phyloP scores from a whole-genome alignment of 2,329 filamentous ascomycete species.

The Fusarium stilboides region DNA sequence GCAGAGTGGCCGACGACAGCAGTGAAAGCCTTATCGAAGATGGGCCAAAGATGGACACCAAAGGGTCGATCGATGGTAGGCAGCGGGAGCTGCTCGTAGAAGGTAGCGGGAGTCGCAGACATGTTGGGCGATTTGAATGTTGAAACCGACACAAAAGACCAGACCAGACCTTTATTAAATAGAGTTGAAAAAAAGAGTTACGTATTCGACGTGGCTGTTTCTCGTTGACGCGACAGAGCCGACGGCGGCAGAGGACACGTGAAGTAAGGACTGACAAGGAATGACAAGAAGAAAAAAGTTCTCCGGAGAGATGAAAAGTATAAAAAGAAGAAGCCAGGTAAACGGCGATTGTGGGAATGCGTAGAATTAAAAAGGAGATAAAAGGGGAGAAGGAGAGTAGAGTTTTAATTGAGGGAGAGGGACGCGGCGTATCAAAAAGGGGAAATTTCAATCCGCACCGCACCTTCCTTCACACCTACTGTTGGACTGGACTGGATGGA shows the following conservation, averaged over 20 bases:
- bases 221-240: slow-evolving; percentile 42
- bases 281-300: slow-evolving; percentile 55
- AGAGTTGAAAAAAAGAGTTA: slow-evolving; percentile 26
- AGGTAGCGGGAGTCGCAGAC: slow-evolving; percentile 59
- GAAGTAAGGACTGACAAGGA: slow-evolving; percentile 52
- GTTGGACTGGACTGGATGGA: slow-evolving; percentile 37
- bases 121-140: slow-evolving; percentile 51
- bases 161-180: slow-evolving; percentile 34
- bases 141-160: slow-evolving; percentile 28
- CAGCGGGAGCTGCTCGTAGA: slow-evolving; percentile 72
- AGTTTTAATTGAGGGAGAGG: slow-evolving; percentile 45
- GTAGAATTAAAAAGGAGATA: slow-evolving; percentile 47
- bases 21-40: slow-evolving; percentile 91
- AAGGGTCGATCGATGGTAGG: slow-evolving; percentile 94
- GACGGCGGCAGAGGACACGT: slow-evolving; percentile 48
- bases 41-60: slow-evolving; percentile 91
- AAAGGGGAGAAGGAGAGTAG: slow-evolving; percentile 48
- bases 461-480: slow-evolving; percentile 21
- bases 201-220: slow-evolving; percentile 43
- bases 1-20: slow-evolving; percentile 83
- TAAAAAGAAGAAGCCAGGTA: slow-evolving; percentile 37
- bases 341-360: slow-evolving; percentile 42
- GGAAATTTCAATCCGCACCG: slow-evolving; percentile 55
- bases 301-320: slow-evolving; percentile 45
- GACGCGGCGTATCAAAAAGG: slow-evolving; percentile 54